phyloP scores from a whole-genome alignment of 441 rosid species.

The Arabidopsis lyrata region DNA sequence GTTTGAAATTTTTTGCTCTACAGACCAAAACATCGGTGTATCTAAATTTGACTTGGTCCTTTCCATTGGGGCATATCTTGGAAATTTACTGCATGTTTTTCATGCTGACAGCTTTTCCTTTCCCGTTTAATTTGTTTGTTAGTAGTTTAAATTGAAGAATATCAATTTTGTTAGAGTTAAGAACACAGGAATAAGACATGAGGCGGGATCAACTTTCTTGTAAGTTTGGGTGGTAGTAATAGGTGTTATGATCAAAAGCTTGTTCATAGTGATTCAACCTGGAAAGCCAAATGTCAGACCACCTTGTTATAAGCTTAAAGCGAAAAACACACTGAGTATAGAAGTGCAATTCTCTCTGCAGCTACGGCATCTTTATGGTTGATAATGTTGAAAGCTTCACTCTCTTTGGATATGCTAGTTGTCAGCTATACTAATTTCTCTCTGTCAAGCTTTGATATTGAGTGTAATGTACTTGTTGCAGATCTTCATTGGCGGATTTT shows the following conservation, averaged over 20 bases:
- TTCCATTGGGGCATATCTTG: constrained; percentile 9
- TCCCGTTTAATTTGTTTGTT: not conserved
- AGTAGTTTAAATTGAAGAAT: constrained; percentile 3
- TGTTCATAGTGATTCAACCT: constrained; percentile 25
- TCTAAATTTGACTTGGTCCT: constrained; percentile 15
- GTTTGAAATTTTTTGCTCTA: constrained; percentile 16
- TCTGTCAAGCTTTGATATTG: constrained; percentile 35
- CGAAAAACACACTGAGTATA: not conserved
- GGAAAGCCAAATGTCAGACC: constrained; percentile 26
- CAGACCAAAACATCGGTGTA: not conserved
- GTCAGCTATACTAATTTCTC: constrained; percentile 2
- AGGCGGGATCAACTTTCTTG: constrained; percentile 11
- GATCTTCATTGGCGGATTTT: constrained; percentile 93
- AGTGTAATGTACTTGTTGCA: constrained; percentile 52
- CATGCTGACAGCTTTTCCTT: constrained; percentile 18
- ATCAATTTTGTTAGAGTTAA: constrained; percentile 14
- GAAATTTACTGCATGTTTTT: constrained; percentile 10
- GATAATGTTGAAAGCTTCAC: constrained; percentile 22
- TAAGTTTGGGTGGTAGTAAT: constrained; percentile 21
- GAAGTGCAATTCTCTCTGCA: constrained; percentile 21
- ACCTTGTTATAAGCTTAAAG: constrained; percentile 14
- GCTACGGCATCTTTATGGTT: constrained; percentile 6
- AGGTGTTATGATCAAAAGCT: constrained; percentile 17
- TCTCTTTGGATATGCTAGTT: constrained; percentile 20
- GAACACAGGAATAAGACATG: not conserved